Evolutionary conservation across 352 stramenopile genomes (phyloP).

Genomic region (Peronospora destructor): DNA sequence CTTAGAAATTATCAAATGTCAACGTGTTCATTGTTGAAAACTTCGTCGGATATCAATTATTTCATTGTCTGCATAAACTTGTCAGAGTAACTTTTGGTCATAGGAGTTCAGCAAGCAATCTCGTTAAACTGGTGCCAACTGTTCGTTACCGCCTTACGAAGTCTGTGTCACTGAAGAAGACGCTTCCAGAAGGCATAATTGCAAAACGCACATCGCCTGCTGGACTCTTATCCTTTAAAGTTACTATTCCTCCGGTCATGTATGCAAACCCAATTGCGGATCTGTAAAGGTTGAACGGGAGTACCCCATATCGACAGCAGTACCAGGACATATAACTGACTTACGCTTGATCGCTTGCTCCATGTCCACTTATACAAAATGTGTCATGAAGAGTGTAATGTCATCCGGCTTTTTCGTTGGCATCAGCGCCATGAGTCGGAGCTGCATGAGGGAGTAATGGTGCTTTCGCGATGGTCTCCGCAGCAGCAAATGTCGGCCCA

Average conservation of each 20-base stretch:
- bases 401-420: constrained; percentile 76
- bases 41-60: too few relatives aligned
- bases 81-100: too few relatives aligned
- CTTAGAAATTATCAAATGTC: constrained; percentile 27
- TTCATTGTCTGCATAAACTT: too few relatives aligned
- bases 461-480: constrained; percentile 45
- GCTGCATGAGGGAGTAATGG: constrained; percentile 64
- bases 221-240: too few relatives aligned
- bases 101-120: too few relatives aligned
- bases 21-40: constrained; percentile 19
- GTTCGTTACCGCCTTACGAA: too few relatives aligned
- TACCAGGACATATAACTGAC: not conserved
- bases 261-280: constrained; percentile 90
- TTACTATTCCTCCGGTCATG: too few relatives aligned
- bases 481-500: constrained; percentile 50
- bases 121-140: too few relatives aligned
- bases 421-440: constrained; percentile 71
- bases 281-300: constrained; percentile 18
- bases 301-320: constrained; percentile 1
- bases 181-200: too few relatives aligned
- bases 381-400: constrained; percentile 67
- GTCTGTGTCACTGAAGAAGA: too few relatives aligned
- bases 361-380: constrained; percentile 27
- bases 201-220: too few relatives aligned
- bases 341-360: not conserved